phyloP scores from a whole-genome alignment of 2,329 filamentous ascomycete species.

The Stachybotrys chlorohalonatus region DNA sequence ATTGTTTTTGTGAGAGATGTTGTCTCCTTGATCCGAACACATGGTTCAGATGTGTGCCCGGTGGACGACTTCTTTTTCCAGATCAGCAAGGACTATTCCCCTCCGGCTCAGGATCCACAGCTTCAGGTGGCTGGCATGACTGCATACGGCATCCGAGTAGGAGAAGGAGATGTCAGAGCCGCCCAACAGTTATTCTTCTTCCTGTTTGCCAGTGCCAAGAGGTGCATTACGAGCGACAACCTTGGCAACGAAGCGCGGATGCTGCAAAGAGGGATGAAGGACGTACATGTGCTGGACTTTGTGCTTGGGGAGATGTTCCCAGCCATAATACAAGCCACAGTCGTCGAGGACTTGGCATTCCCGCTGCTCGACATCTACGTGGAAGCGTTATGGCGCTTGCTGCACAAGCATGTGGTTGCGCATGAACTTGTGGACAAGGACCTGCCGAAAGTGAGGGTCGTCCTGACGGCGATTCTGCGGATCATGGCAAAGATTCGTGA shows the following conservation, averaged over 20 bases:
- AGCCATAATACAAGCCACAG: slow-evolving; percentile 33
- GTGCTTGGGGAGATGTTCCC: slow-evolving; percentile 45
- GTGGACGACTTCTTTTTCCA: slow-evolving; percentile 49
- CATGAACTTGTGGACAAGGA: slow-evolving; percentile 25
- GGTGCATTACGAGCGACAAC: slow-evolving; percentile 39
- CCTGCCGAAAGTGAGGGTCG: slow-evolving; percentile 19
- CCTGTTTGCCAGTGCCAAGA: slow-evolving; percentile 48
- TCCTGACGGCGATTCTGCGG: slow-evolving; percentile 20
- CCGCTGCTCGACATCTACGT: slow-evolving; percentile 42
- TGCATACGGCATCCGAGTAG: slow-evolving; percentile 45
- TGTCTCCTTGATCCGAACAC: slow-evolving; percentile 43
- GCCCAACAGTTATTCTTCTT: slow-evolving; percentile 45
- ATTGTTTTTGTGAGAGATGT: slow-evolving; percentile 43
- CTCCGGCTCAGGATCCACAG: slow-evolving; percentile 44
- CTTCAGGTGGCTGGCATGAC: slow-evolving; percentile 46
- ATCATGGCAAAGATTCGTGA: slow-evolving; percentile 16
- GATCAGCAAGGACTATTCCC: slow-evolving; percentile 46
- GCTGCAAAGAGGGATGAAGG: slow-evolving; percentile 38
- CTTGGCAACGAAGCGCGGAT: slow-evolving; percentile 37
- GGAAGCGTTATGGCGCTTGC: slow-evolving; percentile 27
- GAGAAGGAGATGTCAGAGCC: slow-evolving; percentile 40
- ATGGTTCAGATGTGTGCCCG: slow-evolving; percentile 42
- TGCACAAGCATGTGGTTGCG: slow-evolving; percentile 24
- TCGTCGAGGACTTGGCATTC: slow-evolving; percentile 27
- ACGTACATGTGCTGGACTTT: slow-evolving; percentile 34